Evolutionary conservation across 2,329 filamentous ascomycete genomes (phyloP).

Genomic region (Epichloe gansuensis): DNA sequence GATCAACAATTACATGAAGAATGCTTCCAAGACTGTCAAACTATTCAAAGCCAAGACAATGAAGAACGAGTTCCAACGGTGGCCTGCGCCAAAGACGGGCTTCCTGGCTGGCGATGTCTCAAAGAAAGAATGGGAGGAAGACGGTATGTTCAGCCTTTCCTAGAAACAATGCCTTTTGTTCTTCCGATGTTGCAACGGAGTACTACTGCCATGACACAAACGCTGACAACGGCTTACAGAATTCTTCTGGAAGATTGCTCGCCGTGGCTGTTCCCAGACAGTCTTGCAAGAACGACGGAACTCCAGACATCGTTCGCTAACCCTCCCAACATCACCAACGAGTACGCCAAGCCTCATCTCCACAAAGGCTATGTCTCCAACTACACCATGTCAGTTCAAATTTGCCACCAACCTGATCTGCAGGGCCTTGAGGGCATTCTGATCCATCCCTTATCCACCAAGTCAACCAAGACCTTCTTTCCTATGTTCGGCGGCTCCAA

Average conservation of each 20-base stretch:
- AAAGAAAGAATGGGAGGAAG: constrained; percentile 37
- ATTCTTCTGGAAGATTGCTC: constrained; percentile 45
- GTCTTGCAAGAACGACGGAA: constrained; percentile 40
- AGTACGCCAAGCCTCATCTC: constrained; percentile 35
- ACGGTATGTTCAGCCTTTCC: constrained; percentile 25
- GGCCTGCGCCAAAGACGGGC: constrained; percentile 26
- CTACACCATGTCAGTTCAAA: constrained; percentile 45
- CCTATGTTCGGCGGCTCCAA: constrained; percentile 61
- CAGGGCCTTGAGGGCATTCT: constrained; percentile 53
- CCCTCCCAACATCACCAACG: constrained; percentile 32
- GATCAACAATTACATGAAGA: constrained; percentile 40
- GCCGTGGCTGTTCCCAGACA: constrained; percentile 52
- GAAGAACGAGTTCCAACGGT: constrained; percentile 29
- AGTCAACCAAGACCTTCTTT: constrained; percentile 44
- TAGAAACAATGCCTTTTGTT: not conserved
- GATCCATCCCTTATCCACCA: constrained; percentile 45
- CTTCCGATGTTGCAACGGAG: too few relatives aligned
- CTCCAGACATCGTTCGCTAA: constrained; percentile 31
- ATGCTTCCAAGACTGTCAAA: constrained; percentile 35
- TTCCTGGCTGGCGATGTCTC: constrained; percentile 23
- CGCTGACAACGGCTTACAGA: constrained; percentile 18
- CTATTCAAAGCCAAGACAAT: constrained; percentile 33
- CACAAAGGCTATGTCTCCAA: constrained; percentile 49
- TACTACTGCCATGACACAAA: too few relatives aligned
- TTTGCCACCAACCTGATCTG: constrained; percentile 55